Evolutionary conservation across 345 rosid genomes (phyloP), one percentile per base, ranked within the genome.

Genomic region (Draba incana): DNA sequence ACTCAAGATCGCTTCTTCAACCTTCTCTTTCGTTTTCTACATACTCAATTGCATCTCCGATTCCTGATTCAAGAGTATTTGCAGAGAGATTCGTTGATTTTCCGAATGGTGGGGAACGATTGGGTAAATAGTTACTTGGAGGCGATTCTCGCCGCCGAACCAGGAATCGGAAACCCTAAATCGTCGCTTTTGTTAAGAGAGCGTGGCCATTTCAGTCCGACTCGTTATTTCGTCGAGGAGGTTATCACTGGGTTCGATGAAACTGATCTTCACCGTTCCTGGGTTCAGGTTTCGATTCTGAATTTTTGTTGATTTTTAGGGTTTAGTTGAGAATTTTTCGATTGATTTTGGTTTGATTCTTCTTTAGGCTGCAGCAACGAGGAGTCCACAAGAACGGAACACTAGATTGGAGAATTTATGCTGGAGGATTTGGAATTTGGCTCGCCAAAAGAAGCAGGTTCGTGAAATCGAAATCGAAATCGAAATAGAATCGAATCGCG

Each of bases 391-490:
- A 71, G 96, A 89, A 77, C 83, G 93, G 71, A 89, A 89, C 62
- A 89, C 89, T 7, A 85, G 93, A 68, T 71, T 89, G 85, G 96
- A 89, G 87, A 89, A 89, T 66, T 74, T 89, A 79, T 85, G 93
- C 57, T 89, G 96, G 96, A 83, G 93, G 85, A 89, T 89, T 71
- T 89, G 91, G 96, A 87, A 89, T 82, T 41, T 85, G 78, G 96
- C 96, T 81, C 91, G 91, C 52, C 81, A 84, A 75, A 89, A 89
- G 91, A 89, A 89, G 64, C 87, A 84, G 93, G 86, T 89, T 65
- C 1, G 58, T 38, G 8, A 8, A 35, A 35, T 35, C 39, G 39
- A 35, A 20, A 20, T 20, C 20, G 20, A 20, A n/a, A n/a, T n/a
- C n/a, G n/a, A n/a, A n/a, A 20, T 20, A 0, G 20, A 20, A 20